Percentiles rank a stretch among this genome's conserved stretches.
phyloP scores from a whole-genome alignment of 371 early-diverging fungal genomes.

The Thermomucor indicae-seudaticae region DNA sequence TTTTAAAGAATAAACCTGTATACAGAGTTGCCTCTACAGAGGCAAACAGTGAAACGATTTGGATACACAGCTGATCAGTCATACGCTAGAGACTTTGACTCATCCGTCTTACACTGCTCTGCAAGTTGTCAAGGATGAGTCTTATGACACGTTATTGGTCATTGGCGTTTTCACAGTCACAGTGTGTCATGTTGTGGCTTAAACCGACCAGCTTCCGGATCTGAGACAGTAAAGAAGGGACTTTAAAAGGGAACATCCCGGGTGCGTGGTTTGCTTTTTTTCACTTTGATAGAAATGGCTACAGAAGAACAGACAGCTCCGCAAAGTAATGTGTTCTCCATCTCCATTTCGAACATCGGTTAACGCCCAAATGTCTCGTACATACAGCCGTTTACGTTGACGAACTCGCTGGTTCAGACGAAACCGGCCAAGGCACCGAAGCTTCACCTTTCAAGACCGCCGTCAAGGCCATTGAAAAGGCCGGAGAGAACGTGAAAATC shows the following conservation, averaged over 20 bases:
- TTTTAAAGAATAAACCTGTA: too few relatives aligned
- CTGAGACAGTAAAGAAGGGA: too few relatives aligned
- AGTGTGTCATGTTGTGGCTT: too few relatives aligned
- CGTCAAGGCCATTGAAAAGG: conserved; percentile 57
- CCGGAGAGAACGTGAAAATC: conserved; percentile 52
- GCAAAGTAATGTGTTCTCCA: not conserved
- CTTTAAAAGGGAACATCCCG: not conserved
- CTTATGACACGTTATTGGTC: too few relatives aligned
- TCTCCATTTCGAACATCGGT: not conserved
- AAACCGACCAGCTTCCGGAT: not conserved
- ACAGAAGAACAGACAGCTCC: not conserved
- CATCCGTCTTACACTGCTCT: too few relatives aligned
- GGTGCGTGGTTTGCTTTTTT: not conserved
- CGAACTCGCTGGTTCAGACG: conserved; percentile 72
- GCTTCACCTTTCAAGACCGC: conserved; percentile 67
- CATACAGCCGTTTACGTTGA: conserved; percentile 54
- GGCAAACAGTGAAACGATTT: too few relatives aligned
- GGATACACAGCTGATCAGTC: too few relatives aligned
- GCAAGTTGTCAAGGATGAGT: too few relatives aligned
- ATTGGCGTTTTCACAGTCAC: too few relatives aligned
- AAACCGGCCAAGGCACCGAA: conserved; percentile 60
- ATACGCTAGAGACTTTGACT: too few relatives aligned
- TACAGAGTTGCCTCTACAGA: too few relatives aligned
- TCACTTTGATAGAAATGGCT: not conserved
- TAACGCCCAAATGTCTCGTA: not conserved